A percentile compares a stretch with the other conserved stretches of the same genome.
Conservation (phyloP, 2,329 filamentous ascomycete genomes). For the Colletotrichum destructivum region DNA sequence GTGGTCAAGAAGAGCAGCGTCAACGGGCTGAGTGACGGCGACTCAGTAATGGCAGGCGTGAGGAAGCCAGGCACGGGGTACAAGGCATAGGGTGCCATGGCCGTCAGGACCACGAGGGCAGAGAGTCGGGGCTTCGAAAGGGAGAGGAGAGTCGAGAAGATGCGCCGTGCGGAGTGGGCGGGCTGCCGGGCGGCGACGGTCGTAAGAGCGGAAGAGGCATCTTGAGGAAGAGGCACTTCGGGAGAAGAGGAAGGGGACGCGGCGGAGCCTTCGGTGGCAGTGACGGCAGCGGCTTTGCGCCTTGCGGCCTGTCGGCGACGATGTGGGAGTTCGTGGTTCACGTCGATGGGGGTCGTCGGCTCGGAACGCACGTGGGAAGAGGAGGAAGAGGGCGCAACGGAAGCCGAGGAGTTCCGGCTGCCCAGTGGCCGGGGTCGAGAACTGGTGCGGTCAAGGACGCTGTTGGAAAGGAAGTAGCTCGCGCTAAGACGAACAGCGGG, state of each 20-base stretch:
- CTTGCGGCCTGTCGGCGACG: slow-evolving; percentile 42
- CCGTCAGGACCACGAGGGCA: slow-evolving; percentile 90
- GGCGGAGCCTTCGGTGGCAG: slow-evolving; percentile 29
- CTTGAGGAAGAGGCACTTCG: slow-evolving; percentile 58
- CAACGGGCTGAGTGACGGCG: slow-evolving; percentile 88
- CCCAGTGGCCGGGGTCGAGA: slow-evolving; percentile 16
- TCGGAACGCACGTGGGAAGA: slow-evolving; percentile 26
- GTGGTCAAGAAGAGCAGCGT: slow-evolving; percentile 93
- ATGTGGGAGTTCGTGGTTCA: slow-evolving; percentile 41
- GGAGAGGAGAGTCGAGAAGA: slow-evolving; percentile 85
- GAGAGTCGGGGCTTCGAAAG: slow-evolving; percentile 96
- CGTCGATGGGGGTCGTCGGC: slow-evolving; percentile 24
- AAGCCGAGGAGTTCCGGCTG: slow-evolving; percentile 33
- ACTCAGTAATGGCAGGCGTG: slow-evolving; percentile 73
- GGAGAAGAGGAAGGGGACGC: slow-evolving; percentile 13
- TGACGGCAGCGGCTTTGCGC: slow-evolving; percentile 38
- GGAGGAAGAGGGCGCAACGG: slow-evolving; percentile 22
- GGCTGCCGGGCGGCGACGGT: slow-evolving; percentile 66
- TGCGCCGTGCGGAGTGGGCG: slow-evolving; percentile 71
- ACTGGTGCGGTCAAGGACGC: slow-evolving; percentile 33
- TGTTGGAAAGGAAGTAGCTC: slow-evolving; percentile 44
- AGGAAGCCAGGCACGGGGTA: slow-evolving; percentile 94
- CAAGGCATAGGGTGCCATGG: slow-evolving; percentile 91
- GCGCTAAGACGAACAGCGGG: slow-evolving; percentile 40
- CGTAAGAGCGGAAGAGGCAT: slow-evolving; percentile 71